Base-by-base conservation (phyloP, 345 rosid genomes). In the Eucalyptus curtisii region DNA sequence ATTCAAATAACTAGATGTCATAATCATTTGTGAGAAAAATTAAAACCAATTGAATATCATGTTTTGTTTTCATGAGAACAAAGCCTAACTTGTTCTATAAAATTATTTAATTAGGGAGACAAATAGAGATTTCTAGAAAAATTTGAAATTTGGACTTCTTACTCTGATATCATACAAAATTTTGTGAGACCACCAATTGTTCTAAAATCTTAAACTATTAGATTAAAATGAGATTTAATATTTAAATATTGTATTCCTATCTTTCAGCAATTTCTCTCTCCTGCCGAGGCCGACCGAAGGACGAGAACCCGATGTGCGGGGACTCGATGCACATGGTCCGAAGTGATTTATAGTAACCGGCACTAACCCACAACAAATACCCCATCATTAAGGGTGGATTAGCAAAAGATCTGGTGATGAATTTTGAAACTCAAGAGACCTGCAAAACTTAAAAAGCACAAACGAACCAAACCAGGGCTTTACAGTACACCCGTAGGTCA, bases 91-190 rank as follows among this genome's bases (percentile, higher is more conserved):
- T 0, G 55, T 52, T n/a, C n/a, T n/a, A 9, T 17, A 50, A 50
- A 50, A 52, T 7, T 52, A 52, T 7, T 19, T 52, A 52, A 19
- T 19, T 52, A 0, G 1, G 55, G 55, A 52, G 24, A 52, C 4
- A 52, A 50, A 50, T 17, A 50, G 55, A 50, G 22, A 4, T 17
- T 4, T 50, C 9, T 50, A 50, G 55, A 17, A 50, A 50, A 17
- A 52, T 19, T 52, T 52, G 55, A 52, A 7, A 1, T 52, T 19
- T 52, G 9, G 4, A 17, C 4, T 50, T 50, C 22, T 52, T 52
- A 19, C 0, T 52, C 0, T 52, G 2, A 52, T 52, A 52, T 52
- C 0, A 52, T 52, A 4, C 1, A 3, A 52, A 52, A 52, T 7
- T 52, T 19, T 19, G 57, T 19, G 24, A 52, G 10, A 52, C 19